Base-by-base conservation (phyloP, 2,329 filamentous ascomycete genomes). In the Hypoxylon sp. region DNA sequence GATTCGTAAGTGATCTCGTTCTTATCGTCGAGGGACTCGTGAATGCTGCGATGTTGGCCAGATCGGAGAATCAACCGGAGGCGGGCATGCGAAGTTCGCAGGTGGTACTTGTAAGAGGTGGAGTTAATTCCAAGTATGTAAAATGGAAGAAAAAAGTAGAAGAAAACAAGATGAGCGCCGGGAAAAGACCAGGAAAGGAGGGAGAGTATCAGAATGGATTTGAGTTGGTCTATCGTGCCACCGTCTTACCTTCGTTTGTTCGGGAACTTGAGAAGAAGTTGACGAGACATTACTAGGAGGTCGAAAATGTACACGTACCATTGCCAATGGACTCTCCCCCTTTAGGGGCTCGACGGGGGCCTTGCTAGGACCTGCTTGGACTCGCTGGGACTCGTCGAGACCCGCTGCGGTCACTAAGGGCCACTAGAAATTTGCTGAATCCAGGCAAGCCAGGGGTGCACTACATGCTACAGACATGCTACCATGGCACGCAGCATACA, bases 301-400 rank as follows among this genome's bases (percentile, higher is more conserved):
- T 60, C 48, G 35, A 46, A 55, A 62, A 60, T 62, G 60, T 57
- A 62, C 56, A 62, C 60, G 60, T 62, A 60, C 60, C 55, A 62
- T 62, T 62, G 56, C 60, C 55, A 62, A 60, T 62, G 60, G 48
- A 45, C 50, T 31, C 54, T 35, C 52, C 43, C 57, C 52, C 47
- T 55, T 55, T 58, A 58, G 50, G 50, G 46, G 54, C 45, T 40
- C n/a, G 33, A 37, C 52, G 33, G 41, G 51, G 52, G 37, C n/a
- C n/a, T n/a, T n/a, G n/a, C n/a, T n/a, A n/a, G n/a, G n/a, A 35
- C 31, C 17, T 17, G 31, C 31, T 35, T 4, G 31, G 31, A n/a
- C 29, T 8, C 15, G 29, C 27, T 29, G 27, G 27, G 27, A 4
- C 27, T 3, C 3, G 29, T n/a, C 15, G 11, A n/a, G 13, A 6